Evolutionary conservation across 257 asterid species (phyloP), one percentile per base, ranked within the genome.

Genomic region (Petrea volubilis): DNA sequence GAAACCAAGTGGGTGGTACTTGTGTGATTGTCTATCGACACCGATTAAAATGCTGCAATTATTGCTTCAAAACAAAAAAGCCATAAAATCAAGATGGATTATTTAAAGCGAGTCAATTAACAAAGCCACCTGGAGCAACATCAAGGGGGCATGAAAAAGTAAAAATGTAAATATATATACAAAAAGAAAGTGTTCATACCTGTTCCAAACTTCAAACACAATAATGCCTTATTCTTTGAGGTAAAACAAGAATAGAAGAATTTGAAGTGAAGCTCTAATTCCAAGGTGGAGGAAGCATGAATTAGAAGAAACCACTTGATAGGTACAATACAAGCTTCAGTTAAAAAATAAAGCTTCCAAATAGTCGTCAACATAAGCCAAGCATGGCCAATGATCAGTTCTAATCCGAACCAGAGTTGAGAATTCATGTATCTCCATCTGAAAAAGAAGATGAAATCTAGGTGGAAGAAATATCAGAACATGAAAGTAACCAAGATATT

Each of bases 301-400:
- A 27, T 33, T 36, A 34, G 44, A 60, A 63, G 24, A 58, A 41
- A 34, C 62, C 69, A 77, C 14, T 44, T 23, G 58, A 2, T 55
- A 52, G 24, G 15, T 23, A 60, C 24, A 33, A 17, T 59, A 43
- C 74, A 67, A 68, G 56, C 77, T 71, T 88, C 87, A 85, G 43
- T 72, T 75, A 65, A 73, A 67, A 78, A 90, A 88, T 36, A 91
- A 79, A 77, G 96, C 92, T 78, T 91, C 98, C 85, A 93, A 82
- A 78, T 89, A 87, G 81, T 93, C 98, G 74, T 93, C 98, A 27
- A 91, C 87, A 79, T 91, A 93, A 77, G 98, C 98, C 25, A 93
- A 81, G 80, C 98, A 91, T 14, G 97, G 97, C 98, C 98, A 93
- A 65, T 93, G 96, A 80, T 94, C 98, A 14, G 97, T 94, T 81